Evolutionary conservation across 2,329 filamentous ascomycete genomes (phyloP), one percentile per base, ranked within the genome.

Genomic region (Nemania bipapillata): DNA sequence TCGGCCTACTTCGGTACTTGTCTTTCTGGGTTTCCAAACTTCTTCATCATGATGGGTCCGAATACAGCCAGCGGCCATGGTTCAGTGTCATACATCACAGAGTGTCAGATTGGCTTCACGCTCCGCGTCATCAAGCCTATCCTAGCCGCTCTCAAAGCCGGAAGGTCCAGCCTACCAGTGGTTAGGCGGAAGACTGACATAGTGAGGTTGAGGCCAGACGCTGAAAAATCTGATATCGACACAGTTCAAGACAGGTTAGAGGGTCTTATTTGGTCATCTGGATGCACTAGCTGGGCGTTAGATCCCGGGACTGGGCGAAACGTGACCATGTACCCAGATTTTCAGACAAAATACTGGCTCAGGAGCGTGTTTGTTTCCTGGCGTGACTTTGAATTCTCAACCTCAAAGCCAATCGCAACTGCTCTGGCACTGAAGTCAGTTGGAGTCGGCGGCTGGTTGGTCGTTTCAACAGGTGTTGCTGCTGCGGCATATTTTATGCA

Each of bases 21-120:
- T 20, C 55, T 69, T 17, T 63, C 67, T 4, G 63, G 49, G 2
- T 69, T 69, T 22, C 67, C 67, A 2, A 69, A 69, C 20, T 64
- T 66, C 37, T 69, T 66, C 35, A 53, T 66, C 1, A 28, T 69
- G 15, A 69, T 69, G 67, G 67, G 67, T 3, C 67, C 67, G 1
- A 69, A 69, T 12, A 69, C 63, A 0, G 67, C 67, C n/a, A 66
- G 63, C 26, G 67, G 67, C 3, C 67, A 69, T n/a, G 67, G 42
- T 2, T 60, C 40, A 0, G 63, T 69, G 1, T 17, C 45, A 2
- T 69, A 69, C 55, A 60, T n/a, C 8, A 52, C 22, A 17, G 67
- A 69, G 32, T 69, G 67, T 17, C 67, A 69, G 55, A 69, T 69
- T 12, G 30, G 28, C 24, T 69, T 69, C 40, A 63, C 59, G 6